Evolutionary conservation across 257 asterid genomes (phyloP), one percentile per base, ranked within the genome.

Genomic region (Cordia subcordata): DNA sequence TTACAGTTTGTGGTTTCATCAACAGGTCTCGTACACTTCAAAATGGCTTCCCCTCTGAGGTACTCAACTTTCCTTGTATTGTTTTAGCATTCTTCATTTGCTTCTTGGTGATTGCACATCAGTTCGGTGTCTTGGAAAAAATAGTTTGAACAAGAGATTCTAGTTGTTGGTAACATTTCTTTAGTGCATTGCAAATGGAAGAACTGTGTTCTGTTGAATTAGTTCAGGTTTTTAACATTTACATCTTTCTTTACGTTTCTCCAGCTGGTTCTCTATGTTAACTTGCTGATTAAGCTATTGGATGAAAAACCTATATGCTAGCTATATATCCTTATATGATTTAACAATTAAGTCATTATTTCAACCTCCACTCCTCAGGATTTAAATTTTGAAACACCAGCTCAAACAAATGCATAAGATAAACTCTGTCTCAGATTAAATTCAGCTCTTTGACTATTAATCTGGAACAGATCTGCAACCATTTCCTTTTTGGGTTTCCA

Each of bases 401-500:
- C 6, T 3, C 3, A 47, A 47, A 46, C 18, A 46, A 46, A 46
- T 15, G 52, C 18, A 47, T 15, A 47, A 5, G 22, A 15, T 0
- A 47, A 15, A 14, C 10, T 42, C 18, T 47, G 20, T 16, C 1
- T 27, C 6, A 27, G 35, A 27, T 27, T 0, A 20, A 47, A 16
- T 17, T 49, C 54, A 49, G 8, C 27, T 49, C 11, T 8, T 19
- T 17, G 10, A 17, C 14, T 5, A 18, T 19, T 22, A 13, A 56
- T 50, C 59, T 54, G 42, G 23, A 53, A 53, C 72, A 85, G 95
- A 75, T 82, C 1, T 80, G 88, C 58, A 35, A 68, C 21, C 68
- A 79, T 63, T 83, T 89, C 70, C 72, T 66, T 66, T 55, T 78
- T 70, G 95, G 94, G 65, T 86, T 86, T 71, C 95, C 95, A 5